Base-by-base conservation (phyloP, 2,329 filamentous ascomycete species). In the Orbilia brochopaga region DNA sequence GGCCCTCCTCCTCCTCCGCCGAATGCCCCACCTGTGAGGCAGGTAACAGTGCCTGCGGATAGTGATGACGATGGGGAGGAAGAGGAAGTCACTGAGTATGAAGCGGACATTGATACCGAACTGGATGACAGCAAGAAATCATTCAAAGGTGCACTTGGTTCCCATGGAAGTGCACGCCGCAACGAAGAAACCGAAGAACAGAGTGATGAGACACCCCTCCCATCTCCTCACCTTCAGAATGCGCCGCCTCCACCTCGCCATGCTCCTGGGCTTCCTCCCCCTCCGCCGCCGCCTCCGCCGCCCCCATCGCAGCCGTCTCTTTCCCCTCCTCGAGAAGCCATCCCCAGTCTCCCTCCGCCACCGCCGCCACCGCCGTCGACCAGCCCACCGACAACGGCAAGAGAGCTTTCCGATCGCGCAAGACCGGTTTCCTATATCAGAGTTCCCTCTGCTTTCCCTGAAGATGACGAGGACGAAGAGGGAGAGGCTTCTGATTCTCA, bases 51-150 rank as follows among this genome's bases (percentile, higher is more conserved):
- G 32, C 73, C 80, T 80, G 10, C 75, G 77, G 8, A 79, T 81
- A 21, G 27, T 65, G 82, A 81, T 72, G 84, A 81, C 17, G 81
- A 84, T 44, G 88, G 88, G 13, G 88, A 87, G 24, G 88, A 89
- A 69, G 91, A 90, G 69, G 92, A 95, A 77, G 85, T 91, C 35
- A 95, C 91, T 0, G 93, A 97, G 78, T 97, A 97, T 77, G 94
- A 99, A 78, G 94, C 93, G 5, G 94, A 97, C 78, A 97, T 97
- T 78, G 94, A 97, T 76, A 97, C 94, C 5, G 94, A 97, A 78
- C 97, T 97, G 78, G 92, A 90, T 1, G 67, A 72, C 19, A 91
- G 92, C n/a, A 89, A 91, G 8, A 91, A 87, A n/a, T 91, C 90
- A 63, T 91, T 96, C 79, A 97, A 96, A 80, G 93, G 96, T 80